Evolutionary conservation across 2,329 filamentous ascomycete genomes (phyloP).

Genomic region (Ceratocystis harringtonii): DNA sequence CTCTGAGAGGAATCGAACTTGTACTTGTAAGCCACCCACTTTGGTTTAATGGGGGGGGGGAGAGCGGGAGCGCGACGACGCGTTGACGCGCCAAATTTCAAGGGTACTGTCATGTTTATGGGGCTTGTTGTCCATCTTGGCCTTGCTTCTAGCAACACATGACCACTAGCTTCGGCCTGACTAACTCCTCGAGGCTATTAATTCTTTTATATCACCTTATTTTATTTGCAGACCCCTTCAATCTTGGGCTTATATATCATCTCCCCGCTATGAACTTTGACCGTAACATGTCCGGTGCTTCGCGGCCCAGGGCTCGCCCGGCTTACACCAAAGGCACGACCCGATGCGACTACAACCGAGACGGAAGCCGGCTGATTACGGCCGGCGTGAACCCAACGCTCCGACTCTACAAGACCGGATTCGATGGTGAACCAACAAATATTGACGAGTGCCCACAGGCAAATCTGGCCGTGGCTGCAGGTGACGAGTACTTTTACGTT

Average conservation of each 20-base stretch:
- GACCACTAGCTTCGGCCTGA: background rate
- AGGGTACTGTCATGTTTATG: background rate
- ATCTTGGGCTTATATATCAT: background rate
- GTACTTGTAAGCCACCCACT: background rate
- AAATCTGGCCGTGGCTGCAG: conserved; percentile 63
- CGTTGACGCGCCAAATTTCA: background rate
- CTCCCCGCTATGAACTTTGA: conserved; percentile 12
- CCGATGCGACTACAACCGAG: conserved; percentile 74
- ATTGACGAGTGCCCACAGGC: conserved; percentile 84
- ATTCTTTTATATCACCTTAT: too few relatives aligned
- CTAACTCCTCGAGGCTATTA: background rate
- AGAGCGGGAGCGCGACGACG: background rate
- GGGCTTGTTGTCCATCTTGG: background rate
- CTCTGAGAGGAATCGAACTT: conserved; percentile 1
- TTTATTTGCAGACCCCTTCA: background rate
- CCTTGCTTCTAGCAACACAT: background rate
- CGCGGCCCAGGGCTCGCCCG: conserved; percentile 47
- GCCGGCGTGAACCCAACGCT: conserved; percentile 89
- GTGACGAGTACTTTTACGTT: conserved; percentile 69
- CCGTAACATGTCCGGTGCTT: conserved; percentile 26
- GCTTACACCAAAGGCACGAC: conserved; percentile 75
- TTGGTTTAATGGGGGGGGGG: conserved; percentile 13
- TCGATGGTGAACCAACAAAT: conserved; percentile 80
- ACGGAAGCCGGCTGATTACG: conserved; percentile 75
- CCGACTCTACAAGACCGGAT: conserved; percentile 80